A percentile compares a stretch with the other conserved stretches of the same genome.
phyloP scores from a whole-genome alignment of 495 filamentous ascomycete genomes.

The Lophium mytilinum region DNA sequence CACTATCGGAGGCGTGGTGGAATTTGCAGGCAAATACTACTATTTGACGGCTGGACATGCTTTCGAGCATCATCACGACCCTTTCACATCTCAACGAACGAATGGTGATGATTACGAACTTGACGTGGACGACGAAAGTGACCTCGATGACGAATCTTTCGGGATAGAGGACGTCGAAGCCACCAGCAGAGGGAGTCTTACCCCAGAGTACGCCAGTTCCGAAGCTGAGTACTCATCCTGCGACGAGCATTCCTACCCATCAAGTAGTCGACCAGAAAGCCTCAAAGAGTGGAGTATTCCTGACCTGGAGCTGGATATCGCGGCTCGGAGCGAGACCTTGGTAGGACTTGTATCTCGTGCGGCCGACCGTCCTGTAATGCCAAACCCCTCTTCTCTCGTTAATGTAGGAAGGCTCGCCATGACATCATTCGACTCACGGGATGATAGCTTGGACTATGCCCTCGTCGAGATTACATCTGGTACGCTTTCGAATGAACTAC shows the following conservation, averaged over 20 bases:
- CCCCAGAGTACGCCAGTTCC: neutral
- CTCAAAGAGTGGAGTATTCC: too few species aligned
- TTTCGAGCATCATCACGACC: neutral
- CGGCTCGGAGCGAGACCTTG: too few species aligned
- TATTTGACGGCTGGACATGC: constrained; percentile 6
- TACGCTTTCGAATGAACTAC: neutral
- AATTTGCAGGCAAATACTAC: constrained; percentile 1
- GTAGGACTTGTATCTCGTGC: too few species aligned
- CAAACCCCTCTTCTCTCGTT: neutral
- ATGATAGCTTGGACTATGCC: neutral
- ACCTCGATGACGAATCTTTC: constrained; percentile 1
- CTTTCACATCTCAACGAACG: neutral
- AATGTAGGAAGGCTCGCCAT: neutral
- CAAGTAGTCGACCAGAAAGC: neutral
- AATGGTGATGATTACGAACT: neutral
- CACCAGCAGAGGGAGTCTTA: constrained; percentile 11
- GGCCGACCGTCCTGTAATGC: neutral
- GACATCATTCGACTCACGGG: neutral
- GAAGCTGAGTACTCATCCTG: neutral
- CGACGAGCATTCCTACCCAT: neutral
- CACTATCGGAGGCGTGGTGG: constrained; percentile 1
- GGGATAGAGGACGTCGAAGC: constrained; percentile 7
- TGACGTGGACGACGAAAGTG: neutral
- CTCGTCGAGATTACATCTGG: neutral
- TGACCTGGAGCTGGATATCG: too few species aligned